A percentile compares a stretch with the other conserved stretches of the same genome.
phyloP scores from a whole-genome alignment of 257 asterid genomes.

The Rhazya stricta region DNA sequence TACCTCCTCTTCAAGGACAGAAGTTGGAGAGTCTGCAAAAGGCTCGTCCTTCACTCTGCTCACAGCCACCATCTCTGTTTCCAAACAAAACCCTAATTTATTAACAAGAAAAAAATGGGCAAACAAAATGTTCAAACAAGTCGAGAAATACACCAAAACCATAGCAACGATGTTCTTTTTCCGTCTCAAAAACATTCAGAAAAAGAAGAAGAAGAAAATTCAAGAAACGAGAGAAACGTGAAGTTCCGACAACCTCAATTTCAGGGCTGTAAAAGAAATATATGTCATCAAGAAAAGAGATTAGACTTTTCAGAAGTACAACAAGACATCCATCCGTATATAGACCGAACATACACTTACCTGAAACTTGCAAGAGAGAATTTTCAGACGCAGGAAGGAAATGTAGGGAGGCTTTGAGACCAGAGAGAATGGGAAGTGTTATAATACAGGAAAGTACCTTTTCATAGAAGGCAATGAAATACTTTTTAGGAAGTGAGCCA shows the following conservation, averaged over 20 bases:
- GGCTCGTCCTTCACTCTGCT: constrained; percentile 51
- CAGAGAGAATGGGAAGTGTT: neutral
- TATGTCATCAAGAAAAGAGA: neutral
- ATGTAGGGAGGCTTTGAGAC: neutral
- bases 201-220: neutral
- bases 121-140: constrained; percentile 5
- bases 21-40: constrained; percentile 83
- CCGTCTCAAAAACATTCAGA: neutral
- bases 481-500: neutral
- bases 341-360: neutral
- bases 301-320: neutral
- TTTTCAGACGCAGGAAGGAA: neutral
- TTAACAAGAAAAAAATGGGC: constrained; percentile 4
- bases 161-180: neutral
- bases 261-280: neutral
- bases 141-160: constrained; percentile 1
- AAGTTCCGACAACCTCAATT: neutral
- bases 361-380: neutral
- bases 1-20: constrained; percentile 95
- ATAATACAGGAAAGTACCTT: neutral
- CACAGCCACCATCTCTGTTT: constrained; percentile 40
- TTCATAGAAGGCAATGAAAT: neutral
- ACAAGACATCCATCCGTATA: neutral
- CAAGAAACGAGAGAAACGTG: neutral
- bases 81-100: constrained; percentile 21